phyloP scores from a whole-genome alignment of 108 stramenopile species.

The Pseudonitzschia multiseries region DNA sequence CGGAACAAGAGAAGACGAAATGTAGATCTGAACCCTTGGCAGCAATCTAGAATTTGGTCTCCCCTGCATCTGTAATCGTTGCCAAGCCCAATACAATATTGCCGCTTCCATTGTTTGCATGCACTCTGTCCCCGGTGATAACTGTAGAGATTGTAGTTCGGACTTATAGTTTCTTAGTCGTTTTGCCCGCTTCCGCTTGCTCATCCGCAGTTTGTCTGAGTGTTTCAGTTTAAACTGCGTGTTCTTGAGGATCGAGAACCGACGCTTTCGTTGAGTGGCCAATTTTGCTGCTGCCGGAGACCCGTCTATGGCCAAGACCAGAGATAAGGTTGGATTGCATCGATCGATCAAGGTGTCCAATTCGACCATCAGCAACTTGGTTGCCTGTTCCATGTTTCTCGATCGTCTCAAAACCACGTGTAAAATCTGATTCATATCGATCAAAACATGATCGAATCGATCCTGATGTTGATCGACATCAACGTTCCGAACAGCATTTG shows the following conservation, averaged over 20 bases:
- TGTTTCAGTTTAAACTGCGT: slow-evolving; percentile 49
- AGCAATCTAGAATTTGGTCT: slow-evolving; percentile 24
- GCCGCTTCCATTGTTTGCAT: slow-evolving; percentile 68
- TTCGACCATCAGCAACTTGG: slow-evolving; percentile 60
- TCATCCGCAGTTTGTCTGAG: slow-evolving; percentile 29
- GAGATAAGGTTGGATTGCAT: slow-evolving; percentile 62
- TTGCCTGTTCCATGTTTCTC: slow-evolving; percentile 45
- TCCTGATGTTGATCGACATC: slow-evolving; percentile 32
- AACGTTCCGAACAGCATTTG: slow-evolving; percentile 54
- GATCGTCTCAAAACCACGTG: slow-evolving; percentile 57
- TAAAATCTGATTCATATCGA: slow-evolving; percentile 88
- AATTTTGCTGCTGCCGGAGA: slow-evolving; percentile 82
- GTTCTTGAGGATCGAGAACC: slow-evolving; percentile 44
- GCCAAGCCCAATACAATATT: slow-evolving; percentile 88
- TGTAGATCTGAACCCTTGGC: slow-evolving; percentile 60
- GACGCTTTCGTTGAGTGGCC: slow-evolving; percentile 72
- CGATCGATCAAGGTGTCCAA: slow-evolving; percentile 51
- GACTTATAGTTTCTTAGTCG: slow-evolving; percentile 29
- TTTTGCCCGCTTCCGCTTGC: slow-evolving; percentile 15
- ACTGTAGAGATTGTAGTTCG: slow-evolving; percentile 48
- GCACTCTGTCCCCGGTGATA: slow-evolving; percentile 80
- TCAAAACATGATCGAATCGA: slow-evolving; percentile 82
- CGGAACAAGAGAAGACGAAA: slow-evolving; percentile 69
- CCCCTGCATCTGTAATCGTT: slow-evolving; percentile 42
- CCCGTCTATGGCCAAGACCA: slow-evolving; percentile 87